Conservation (phyloP, 2,329 filamentous ascomycete genomes). For the Claviceps africana region DNA sequence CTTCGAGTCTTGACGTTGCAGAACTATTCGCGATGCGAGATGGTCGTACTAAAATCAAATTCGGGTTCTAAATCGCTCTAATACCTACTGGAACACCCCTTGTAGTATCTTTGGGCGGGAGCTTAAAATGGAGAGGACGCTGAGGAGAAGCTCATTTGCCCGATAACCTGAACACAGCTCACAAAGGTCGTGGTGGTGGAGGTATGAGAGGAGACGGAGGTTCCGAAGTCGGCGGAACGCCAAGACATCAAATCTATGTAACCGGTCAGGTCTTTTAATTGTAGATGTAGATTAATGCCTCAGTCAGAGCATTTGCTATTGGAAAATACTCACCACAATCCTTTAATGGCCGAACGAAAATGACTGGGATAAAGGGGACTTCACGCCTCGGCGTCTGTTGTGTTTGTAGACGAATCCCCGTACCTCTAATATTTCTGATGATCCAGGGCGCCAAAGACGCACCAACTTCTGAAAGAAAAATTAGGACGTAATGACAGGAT, state of each 20-base stretch:
- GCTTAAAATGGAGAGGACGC: not conserved
- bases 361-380: not conserved
- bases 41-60: not conserved
- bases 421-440: not conserved
- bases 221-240: not conserved
- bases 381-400: not conserved
- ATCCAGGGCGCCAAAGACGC: not conserved
- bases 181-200: not conserved
- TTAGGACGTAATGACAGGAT: not conserved
- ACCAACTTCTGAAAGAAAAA: not conserved
- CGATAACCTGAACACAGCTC: not conserved
- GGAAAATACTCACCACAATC: not conserved
- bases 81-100: not conserved
- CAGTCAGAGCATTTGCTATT: not conserved
- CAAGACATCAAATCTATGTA: not conserved
- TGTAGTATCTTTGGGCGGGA: not conserved
- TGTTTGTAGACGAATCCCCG: not conserved
- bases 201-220: not conserved
- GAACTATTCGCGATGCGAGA: not conserved
- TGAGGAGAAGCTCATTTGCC: not conserved
- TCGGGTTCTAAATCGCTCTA: not conserved
- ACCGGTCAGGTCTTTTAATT: not conserved
- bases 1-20: not conserved
- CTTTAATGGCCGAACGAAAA: not conserved
- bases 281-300: not conserved